Conservation (phyloP, 148 eudicot genomes). For the Camellia granthamiana region DNA sequence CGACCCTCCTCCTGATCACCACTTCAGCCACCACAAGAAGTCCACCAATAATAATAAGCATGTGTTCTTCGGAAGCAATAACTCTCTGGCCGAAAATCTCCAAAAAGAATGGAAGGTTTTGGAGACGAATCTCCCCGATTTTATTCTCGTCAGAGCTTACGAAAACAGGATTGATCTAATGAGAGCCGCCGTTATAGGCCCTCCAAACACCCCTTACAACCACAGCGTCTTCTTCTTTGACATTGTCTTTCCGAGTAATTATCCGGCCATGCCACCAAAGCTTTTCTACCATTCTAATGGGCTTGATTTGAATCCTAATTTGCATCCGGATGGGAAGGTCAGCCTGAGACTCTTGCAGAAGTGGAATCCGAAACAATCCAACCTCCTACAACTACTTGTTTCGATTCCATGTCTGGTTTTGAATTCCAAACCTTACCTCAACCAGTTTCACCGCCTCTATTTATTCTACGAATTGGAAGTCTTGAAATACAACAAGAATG, state of each 20-base stretch:
- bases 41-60: background rate
- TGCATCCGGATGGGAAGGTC: slow-evolving; percentile 36
- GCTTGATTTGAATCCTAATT: slow-evolving; percentile 51
- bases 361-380: slow-evolving; percentile 52
- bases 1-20: slow-evolving; percentile 28
- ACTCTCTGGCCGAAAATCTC: slow-evolving; percentile 25
- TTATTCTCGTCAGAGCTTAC: slow-evolving; percentile 59
- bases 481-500: slow-evolving; percentile 37
- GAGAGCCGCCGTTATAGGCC: slow-evolving; percentile 62
- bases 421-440: slow-evolving; percentile 52
- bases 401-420: slow-evolving; percentile 67
- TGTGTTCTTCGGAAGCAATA: background rate
- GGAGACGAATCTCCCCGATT: slow-evolving; percentile 39
- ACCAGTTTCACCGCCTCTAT: slow-evolving; percentile 30
- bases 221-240: slow-evolving; percentile 72
- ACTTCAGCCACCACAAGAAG: slow-evolving; percentile 9
- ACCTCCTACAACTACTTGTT: slow-evolving; percentile 51
- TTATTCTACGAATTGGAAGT: slow-evolving; percentile 1
- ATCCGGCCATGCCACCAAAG: slow-evolving; percentile 49
- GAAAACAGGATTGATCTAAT: slow-evolving; percentile 53
- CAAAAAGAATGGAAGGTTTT: slow-evolving; percentile 59
- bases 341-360: slow-evolving; percentile 57
- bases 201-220: slow-evolving; percentile 63
- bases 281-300: slow-evolving; percentile 51
- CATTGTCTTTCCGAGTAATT: slow-evolving; percentile 47